A percentile compares a stretch with the other conserved stretches of the same genome.
Evolutionary conservation across 2,329 filamentous ascomycete genomes (phyloP).

Genomic region (Chrysoporthe puriensis): DNA sequence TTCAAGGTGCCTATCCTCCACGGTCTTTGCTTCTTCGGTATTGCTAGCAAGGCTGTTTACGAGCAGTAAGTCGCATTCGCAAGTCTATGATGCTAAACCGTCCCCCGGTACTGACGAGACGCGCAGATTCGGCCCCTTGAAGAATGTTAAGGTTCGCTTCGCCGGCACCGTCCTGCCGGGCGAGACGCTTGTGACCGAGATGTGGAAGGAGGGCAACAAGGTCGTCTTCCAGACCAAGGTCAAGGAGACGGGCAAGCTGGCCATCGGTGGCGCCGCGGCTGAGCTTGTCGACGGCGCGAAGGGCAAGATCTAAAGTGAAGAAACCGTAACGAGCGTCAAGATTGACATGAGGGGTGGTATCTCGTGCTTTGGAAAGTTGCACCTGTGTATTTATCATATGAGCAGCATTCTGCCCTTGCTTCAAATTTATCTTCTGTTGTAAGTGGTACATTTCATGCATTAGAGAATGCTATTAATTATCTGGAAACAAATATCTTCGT

Average conservation of each 20-base stretch:
- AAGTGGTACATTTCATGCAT: not conserved
- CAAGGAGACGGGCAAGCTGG: constrained; percentile 89
- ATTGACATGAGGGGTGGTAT: not conserved
- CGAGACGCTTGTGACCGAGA: constrained; percentile 89
- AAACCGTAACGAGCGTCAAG: not conserved
- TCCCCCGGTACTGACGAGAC: constrained; percentile 1
- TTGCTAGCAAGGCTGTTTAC: constrained; percentile 88
- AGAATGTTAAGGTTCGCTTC: constrained; percentile 92
- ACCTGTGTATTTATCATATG: not conserved
- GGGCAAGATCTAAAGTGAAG: constrained; percentile 36
- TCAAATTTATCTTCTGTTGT: not conserved
- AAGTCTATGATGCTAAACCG: not conserved
- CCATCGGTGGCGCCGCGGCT: constrained; percentile 78
- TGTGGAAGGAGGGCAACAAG: constrained; percentile 85
- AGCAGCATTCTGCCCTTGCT: not conserved
- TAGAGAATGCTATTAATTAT: not conserved
- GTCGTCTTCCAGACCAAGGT: constrained; percentile 87
- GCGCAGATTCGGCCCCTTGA: constrained; percentile 70
- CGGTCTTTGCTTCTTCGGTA: constrained; percentile 93
- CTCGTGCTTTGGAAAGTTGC: not conserved
- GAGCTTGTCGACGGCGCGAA: constrained; percentile 61
- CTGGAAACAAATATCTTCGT: not conserved
- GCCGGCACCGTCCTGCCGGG: constrained; percentile 83
- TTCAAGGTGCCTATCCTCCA: constrained; percentile 95
- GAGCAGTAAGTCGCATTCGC: constrained; percentile 51